These are phyloP conservation scores for Cystobasidium tubakii DNA, from an alignment of 768 basidiomycete species.

Conservation along the genomic window DNA sequence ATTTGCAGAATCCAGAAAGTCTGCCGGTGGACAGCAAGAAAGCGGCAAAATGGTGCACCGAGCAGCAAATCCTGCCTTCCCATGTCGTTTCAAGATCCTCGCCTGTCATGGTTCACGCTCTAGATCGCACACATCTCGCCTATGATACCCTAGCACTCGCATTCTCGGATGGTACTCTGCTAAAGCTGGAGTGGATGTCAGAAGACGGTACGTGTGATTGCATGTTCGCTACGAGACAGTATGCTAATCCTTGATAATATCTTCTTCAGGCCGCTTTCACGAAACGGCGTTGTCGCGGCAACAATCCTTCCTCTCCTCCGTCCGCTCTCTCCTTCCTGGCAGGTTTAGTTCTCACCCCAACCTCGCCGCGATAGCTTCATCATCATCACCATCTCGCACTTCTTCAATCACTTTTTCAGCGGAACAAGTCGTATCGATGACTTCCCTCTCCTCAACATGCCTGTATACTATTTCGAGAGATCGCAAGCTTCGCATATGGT, in stretches of 20 bases:
- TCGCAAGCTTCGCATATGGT: constrained; percentile 31
- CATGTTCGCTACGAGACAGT: neutral
- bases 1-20: neutral
- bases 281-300: constrained; percentile 5
- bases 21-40: neutral
- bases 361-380: neutral
- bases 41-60: neutral
- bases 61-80: constrained; percentile 8
- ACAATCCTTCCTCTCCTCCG: constrained; percentile 14
- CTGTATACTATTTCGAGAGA: constrained; percentile 28
- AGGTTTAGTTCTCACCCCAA: neutral
- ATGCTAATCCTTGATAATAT: neutral
- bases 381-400: neutral
- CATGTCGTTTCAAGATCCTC: neutral
- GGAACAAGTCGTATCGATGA: constrained; percentile 9
- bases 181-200: constrained; percentile 7
- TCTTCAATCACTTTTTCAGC: neutral
- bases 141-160: neutral
- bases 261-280: constrained; percentile 11
- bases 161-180: constrained; percentile 2
- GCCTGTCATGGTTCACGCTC: neutral
- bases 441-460: constrained; percentile 1
- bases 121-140: neutral
- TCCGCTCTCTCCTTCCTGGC: constrained; percentile 17
- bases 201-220: constrained; percentile 4